These are phyloP conservation scores for Mytilinidion resinicola DNA, from an alignment of 495 filamentous ascomycete species.

Conservation along the genomic window DNA sequence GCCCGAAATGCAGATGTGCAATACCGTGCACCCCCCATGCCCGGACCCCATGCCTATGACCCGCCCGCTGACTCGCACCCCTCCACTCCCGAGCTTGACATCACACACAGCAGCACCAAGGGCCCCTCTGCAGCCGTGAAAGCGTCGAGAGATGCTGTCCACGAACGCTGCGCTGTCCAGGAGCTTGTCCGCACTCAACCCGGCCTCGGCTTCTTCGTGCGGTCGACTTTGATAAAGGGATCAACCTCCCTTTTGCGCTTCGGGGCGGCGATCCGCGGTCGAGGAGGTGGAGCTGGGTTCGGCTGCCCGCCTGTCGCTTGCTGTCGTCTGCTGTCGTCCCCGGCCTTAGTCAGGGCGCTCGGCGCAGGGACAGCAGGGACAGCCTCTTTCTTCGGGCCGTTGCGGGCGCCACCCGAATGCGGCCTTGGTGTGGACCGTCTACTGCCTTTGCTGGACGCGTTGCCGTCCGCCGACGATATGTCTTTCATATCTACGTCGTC, in stretches of 20 bases:
- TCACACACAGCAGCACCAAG: too few species aligned
- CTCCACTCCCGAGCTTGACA: too few species aligned
- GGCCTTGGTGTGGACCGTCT: conserved; percentile 11
- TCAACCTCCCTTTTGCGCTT: conserved; percentile 6
- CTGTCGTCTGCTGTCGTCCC: neutral
- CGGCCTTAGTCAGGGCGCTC: neutral
- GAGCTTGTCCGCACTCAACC: neutral
- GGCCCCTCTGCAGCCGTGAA: too few species aligned
- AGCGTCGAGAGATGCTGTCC: too few species aligned
- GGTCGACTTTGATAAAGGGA: conserved; percentile 13
- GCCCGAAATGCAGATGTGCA: too few species aligned
- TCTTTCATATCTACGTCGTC: conserved; percentile 25
- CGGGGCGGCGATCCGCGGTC: conserved; percentile 15
- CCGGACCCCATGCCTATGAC: too few species aligned
- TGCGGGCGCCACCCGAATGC: neutral
- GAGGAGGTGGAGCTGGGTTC: neutral
- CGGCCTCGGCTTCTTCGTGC: conserved; percentile 18
- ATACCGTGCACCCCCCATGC: too few species aligned
- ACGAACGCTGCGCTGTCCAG: too few species aligned
- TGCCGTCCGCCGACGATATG: conserved; percentile 8
- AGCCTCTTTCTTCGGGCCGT: conserved; percentile 1
- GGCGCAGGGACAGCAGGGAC: too few species aligned
- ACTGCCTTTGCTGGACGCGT: conserved; percentile 6
- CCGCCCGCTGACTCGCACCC: too few species aligned
- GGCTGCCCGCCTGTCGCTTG: neutral